Evolutionary conservation across 225 moss, liverwort and hornwort genomes (phyloP), one percentile per base, ranked within the genome.

Genomic region (Pseudisothecium myosuroides): DNA sequence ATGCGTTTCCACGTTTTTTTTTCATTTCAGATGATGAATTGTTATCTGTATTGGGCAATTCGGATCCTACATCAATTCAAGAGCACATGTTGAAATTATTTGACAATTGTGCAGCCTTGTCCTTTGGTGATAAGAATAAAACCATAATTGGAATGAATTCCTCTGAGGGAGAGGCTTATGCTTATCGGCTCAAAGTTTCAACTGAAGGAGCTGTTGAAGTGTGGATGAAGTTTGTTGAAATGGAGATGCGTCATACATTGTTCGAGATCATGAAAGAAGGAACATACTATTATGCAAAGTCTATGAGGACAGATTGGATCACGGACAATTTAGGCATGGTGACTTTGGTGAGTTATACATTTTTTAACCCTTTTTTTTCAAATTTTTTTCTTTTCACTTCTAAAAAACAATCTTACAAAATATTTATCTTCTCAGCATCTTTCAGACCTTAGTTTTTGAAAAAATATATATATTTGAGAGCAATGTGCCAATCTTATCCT

Each of bases 81-180:
- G 98, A 98, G 63, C 98, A 98, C 52, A 96, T 98, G 96, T 83
- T 96, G 76, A 98, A 98, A 85, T 68, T 98, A 55, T 98, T 96
- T 83, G 98, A 98, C 67, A 98, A 98, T 72, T 96, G 98, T 66
- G 96, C 96, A 45, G 56, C 95, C 74, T 78, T 98, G 37, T 62
- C 90, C 0, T 98, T 98, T 90, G 96, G 96, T 18, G 98, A 96
- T 23, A 96, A 96, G 88, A 93, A 95, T 23, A 98, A 96, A 89
- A 93, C 88, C 0, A 90, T 96, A 2, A 86, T 92, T 63, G 96
- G 96, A 37, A 96, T 98, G 96, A 93, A 76, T 34, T 98, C 96
- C 0, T 58, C 91, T 0, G 95, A 98, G 90, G 95, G 92, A 11
- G 98, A 98, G n/a, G 55, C 92, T 5, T 98, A 94, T 45, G 52